Evolutionary conservation across 2,329 filamentous ascomycete species (phyloP), one percentile per base, ranked within the genome.

Genomic region (Cladobotryum mycophilum): DNA sequence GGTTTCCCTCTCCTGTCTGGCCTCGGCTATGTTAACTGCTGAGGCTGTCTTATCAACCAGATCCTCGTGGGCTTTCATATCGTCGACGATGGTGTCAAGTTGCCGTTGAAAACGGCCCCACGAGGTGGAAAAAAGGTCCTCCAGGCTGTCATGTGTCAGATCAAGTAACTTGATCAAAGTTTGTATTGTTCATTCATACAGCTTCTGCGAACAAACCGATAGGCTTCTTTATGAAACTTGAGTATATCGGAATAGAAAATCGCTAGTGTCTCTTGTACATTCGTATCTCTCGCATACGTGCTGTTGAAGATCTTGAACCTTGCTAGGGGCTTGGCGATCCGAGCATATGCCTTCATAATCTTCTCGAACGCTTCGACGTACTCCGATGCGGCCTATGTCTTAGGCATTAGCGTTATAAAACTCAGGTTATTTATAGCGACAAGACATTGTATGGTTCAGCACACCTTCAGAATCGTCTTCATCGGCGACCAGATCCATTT

Each of bases 171-270:
- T 30, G 2, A 30, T 30, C 25, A 4, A 20, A 8, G 6, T 30
- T 11, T 30, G 25, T 4, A 4, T 30, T 30, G 25, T 4, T 6
- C 25, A 30, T 30, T 3, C 25, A 30, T 41, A 67, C 66, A 47
- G 14, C 59, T 65, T 25, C 65, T 53, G 0, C 65, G 60, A 15
- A 78, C 65, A 40, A 76, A 76, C 13, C 67, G 68, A 51, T 79
- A 78, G 0, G 73, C 71, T 3, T 68, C 43, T 18, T 67, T 67
- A 45, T 79, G 75, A 36, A 78, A 78, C 12, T 69, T 53, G 0
- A 78, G 60, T 17, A 78, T 75, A n/a, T 78, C 72, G 1, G 66
- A 58, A 38, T 78, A 78, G 33, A 75, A 72, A 0, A 71, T 51
- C 0, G 70, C 71, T 0, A 78, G 53, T 0, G 69, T 64, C 11